Evolutionary conservation across 2,329 filamentous ascomycete species (phyloP).

Genomic region (Diaporthe sp.): DNA sequence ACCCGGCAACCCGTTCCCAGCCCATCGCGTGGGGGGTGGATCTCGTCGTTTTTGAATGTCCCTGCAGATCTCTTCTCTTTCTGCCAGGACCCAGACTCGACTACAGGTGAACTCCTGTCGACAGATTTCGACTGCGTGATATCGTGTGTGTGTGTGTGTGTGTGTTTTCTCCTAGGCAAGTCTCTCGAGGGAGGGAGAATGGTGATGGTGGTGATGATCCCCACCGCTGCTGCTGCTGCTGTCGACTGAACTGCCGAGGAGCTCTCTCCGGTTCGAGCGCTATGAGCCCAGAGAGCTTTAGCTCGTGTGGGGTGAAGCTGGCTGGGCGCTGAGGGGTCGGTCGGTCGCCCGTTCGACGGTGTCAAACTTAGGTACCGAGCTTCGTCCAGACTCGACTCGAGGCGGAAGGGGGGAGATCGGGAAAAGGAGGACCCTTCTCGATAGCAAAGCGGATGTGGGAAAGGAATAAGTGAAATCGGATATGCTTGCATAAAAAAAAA

Average conservation of each 20-base stretch:
- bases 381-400: background rate
- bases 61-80: background rate
- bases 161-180: background rate
- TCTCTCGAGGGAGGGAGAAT: background rate
- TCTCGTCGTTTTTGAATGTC: background rate
- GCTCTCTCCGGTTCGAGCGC: background rate
- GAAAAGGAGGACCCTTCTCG: background rate
- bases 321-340: slow-evolving; percentile 14
- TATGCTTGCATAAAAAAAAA: background rate
- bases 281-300: background rate
- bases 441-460: background rate
- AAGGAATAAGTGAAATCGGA: background rate
- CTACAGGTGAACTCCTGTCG: background rate
- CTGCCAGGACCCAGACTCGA: background rate
- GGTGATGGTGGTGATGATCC: background rate
- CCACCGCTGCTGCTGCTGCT: background rate
- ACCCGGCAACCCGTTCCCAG: slow-evolving; percentile 13
- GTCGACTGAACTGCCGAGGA: background rate
- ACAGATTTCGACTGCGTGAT: background rate
- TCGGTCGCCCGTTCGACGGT: background rate
- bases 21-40: slow-evolving; percentile 8
- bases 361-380: background rate
- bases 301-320: slow-evolving; percentile 24
- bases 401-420: background rate
- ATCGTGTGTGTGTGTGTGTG: background rate